Evolutionary conservation across 371 early-diverging fungal species (phyloP), one percentile per base, ranked within the genome.

Genomic region (Rhizopus sp.): DNA sequence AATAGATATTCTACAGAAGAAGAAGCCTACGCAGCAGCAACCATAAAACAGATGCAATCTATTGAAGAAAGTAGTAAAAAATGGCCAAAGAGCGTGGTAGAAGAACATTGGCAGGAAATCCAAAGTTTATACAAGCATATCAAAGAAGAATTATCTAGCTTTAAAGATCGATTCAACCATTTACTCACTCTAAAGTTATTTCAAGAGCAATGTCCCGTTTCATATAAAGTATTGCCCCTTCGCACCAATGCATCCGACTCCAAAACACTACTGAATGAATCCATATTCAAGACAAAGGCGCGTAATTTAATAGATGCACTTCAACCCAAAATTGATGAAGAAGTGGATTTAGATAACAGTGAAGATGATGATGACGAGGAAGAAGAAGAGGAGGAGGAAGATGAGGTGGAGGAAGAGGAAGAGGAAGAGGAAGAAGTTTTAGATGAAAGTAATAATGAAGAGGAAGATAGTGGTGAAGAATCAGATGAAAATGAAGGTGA

Each of bases 231-330:
- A 3, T 7, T 46, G 5, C 29, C 46, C 3, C 23, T 46, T 15
- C 29, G 38, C 7, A 7, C 8, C 29, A 9, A 7, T 46, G 30
- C 29, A 7, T 4, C 17, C 9, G 46, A 46, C 29, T 23, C 23
- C 23, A 23, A 23, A 23, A 46, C 9, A 9, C 29, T 44, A n/a
- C 46, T 62, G 12, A 54, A 39, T 15, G 66, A 66, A 58, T 66
- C 66, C n/a, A 32, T 66, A 0, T 66, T 66, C 30, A 61, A 52
- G 33, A 66, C 59, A 23, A 61, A 61, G 47, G 41, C 57, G n/a
- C 62, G 62, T 12, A 66, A 66, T 35, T 66, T 66, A n/a, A 50
- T 58, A n/a, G 66, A 66, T 32, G 57, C 29, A 1, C 58, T 66
- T 10, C 50, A 55, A 44, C 23, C 55, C 5, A 50, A 45, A 51